Evolutionary conservation across 2,329 filamentous ascomycete genomes (phyloP).

Genomic region (Sporothrix protearum): DNA sequence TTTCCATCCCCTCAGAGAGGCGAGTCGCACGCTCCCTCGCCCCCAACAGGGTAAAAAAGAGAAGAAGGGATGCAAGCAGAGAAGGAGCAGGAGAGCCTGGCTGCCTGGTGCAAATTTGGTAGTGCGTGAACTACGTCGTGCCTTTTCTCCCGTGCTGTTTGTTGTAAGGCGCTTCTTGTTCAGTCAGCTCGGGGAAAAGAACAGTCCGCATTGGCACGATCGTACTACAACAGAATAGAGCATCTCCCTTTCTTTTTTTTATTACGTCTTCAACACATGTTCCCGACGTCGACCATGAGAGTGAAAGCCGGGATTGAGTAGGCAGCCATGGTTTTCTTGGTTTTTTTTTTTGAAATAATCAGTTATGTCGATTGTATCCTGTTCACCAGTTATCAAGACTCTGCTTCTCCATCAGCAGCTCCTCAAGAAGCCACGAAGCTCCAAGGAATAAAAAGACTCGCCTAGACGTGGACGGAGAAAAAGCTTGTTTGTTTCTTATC

Average conservation of each 20-base stretch:
- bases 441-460: not conserved
- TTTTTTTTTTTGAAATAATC: not conserved
- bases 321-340: not conserved
- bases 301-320: not conserved
- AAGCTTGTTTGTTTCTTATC: conserved; percentile 11
- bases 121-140: not conserved
- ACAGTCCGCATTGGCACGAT: not conserved
- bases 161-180: too few species aligned
- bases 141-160: not conserved
- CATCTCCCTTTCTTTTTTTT: not conserved
- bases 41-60: not conserved
- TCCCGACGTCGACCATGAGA: not conserved
- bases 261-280: not conserved
- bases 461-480: not conserved
- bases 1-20: not conserved
- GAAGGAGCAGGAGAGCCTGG: not conserved
- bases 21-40: not conserved
- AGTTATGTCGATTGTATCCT: not conserved
- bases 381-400: not conserved
- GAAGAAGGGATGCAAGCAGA: not conserved
- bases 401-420: not conserved
- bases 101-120: not conserved
- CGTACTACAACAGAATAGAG: not conserved
- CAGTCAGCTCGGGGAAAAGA: not conserved
- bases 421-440: not conserved